Evolutionary conservation across 2,329 filamentous ascomycete genomes (phyloP), one percentile per base, ranked within the genome.

Genomic region (Myriosclerotinia duriaeana): DNA sequence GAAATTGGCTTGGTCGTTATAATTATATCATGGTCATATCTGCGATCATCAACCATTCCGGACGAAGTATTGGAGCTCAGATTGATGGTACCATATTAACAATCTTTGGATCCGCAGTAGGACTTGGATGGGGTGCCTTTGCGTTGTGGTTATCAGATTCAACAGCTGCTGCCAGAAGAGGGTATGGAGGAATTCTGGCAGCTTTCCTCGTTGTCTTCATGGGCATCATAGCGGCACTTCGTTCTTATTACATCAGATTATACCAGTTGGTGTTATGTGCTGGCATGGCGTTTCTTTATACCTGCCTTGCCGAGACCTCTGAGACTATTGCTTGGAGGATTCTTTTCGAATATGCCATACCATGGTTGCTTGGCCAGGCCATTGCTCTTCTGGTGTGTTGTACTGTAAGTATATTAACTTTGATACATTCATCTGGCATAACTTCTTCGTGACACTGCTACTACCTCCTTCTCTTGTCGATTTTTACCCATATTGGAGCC

Each of bases 11-110:
- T 5, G 85, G 85, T 2, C 78, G 76, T 20, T 83, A 85, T 70
- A 79, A 79, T 69, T 87, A 86, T 70, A 80, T 87, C 67, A 82
- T 85, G 78, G 81, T 79, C 5, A 74, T 87, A 58, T 87, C 85
- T 2, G 78, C 82, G n/a, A 80, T 87, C 26, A 71, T 87, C 54
- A 87, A 87, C 67, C 85, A 87, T 70, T 79, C 85, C 3, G 83
- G 82, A 30, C 79, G 85, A 48, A 81, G 83, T 1, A 71, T 87
- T 62, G 85, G 85, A 7, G 81, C 84, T 15, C 85, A 87, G 70
- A 74, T 87, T 30, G 85, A 87, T 72, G 85, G 85, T 2, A 76
- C 81, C 5, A 65, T 85, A 53, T 74, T 84, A 26, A 86, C 84
- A 6, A 81, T 80, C n/a, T 40, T 84, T 7, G 85, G 85, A 3